Conservation (phyloP, 768 basidiomycete species). For the Leucocoprinus leucothites region DNA sequence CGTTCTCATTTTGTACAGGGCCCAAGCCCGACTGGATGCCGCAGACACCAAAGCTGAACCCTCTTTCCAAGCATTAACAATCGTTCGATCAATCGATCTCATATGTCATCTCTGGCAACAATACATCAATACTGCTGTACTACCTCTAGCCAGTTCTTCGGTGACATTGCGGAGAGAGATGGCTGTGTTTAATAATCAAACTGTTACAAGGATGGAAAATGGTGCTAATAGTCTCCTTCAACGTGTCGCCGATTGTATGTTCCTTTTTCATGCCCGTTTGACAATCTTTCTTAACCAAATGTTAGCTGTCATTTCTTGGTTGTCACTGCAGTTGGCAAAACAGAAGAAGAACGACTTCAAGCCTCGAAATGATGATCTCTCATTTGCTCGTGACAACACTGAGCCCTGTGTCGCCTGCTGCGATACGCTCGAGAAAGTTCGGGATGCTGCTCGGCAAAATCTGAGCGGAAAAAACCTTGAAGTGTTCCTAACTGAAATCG, state of each 20-base stretch:
- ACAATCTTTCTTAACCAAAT: background rate
- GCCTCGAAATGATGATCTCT: conserved; percentile 92
- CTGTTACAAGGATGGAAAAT: conserved; percentile 80
- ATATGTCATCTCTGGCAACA: conserved; percentile 97
- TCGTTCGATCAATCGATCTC: conserved; percentile 74
- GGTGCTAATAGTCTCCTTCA: conserved; percentile 79
- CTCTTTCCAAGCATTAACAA: conserved; percentile 59
- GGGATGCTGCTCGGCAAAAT: conserved; percentile 69
- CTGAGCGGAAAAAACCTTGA: conserved; percentile 93
- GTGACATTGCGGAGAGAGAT: conserved; percentile 91
- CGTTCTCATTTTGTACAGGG: conserved; percentile 45
- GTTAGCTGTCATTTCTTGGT: conserved; percentile 70
- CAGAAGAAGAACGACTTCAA: conserved; percentile 98
- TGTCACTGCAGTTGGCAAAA: conserved; percentile 74
- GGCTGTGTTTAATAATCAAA: conserved; percentile 88
- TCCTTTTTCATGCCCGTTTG: conserved; percentile 3
- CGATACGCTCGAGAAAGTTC: conserved; percentile 78
- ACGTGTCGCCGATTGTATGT: conserved; percentile 75
- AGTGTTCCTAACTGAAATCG: conserved; percentile 89
- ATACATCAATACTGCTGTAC: conserved; percentile 86
- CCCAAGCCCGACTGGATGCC: conserved; percentile 65
- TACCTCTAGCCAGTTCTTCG: conserved; percentile 82
- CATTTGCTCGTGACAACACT: conserved; percentile 91
- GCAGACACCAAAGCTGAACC: conserved; percentile 81
- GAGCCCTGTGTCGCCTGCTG: conserved; percentile 89